phyloP scores from a whole-genome alignment of 805 yeast genomes.

The Kregervanrija fluxuum region DNA sequence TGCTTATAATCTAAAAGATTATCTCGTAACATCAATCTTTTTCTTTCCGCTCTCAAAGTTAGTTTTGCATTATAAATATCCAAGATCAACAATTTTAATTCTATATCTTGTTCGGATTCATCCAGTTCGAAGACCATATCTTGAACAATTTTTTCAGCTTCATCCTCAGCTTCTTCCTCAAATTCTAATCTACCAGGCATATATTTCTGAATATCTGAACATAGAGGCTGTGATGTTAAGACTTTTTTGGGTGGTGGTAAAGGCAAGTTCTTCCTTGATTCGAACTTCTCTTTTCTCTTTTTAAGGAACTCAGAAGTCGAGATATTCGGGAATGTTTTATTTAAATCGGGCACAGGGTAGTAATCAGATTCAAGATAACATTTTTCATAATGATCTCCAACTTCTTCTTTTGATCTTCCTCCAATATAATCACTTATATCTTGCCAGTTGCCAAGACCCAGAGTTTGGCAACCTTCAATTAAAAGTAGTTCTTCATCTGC shows the following conservation, averaged over 20 bases:
- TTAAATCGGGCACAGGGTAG: conserved; percentile 88
- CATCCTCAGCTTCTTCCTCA: conserved; percentile 94
- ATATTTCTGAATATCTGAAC: conserved; percentile 95
- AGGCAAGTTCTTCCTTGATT: conserved; percentile 62
- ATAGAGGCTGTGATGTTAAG: conserved; percentile 86
- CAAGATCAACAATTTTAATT: conserved; percentile 77
- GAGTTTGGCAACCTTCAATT: conserved; percentile 85
- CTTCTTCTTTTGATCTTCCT: conserved; percentile 86
- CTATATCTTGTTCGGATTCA: conserved; percentile 82
- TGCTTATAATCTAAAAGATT: conserved; percentile 77
- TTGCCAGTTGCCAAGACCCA: conserved; percentile 96
- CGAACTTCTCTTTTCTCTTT: conserved; percentile 63
- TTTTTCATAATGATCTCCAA: conserved; percentile 69
- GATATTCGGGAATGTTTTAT: conserved; percentile 55
- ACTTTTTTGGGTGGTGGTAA: conserved; percentile 85
- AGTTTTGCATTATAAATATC: conserved; percentile 87
- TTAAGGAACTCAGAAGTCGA: conserved; percentile 64
- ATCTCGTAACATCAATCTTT: conserved; percentile 72
- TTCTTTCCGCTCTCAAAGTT: conserved; percentile 88
- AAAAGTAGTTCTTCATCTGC: conserved; percentile 92
- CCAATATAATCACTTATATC: conserved; percentile 97
- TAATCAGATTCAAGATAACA: conserved; percentile 60
- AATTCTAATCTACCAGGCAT: conserved; percentile 99
- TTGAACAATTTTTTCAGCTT: conserved; percentile 88
- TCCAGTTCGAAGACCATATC: conserved; percentile 96